Conservation (phyloP, 169 alveolate genomes). For the Eimeria tenella region DNA sequence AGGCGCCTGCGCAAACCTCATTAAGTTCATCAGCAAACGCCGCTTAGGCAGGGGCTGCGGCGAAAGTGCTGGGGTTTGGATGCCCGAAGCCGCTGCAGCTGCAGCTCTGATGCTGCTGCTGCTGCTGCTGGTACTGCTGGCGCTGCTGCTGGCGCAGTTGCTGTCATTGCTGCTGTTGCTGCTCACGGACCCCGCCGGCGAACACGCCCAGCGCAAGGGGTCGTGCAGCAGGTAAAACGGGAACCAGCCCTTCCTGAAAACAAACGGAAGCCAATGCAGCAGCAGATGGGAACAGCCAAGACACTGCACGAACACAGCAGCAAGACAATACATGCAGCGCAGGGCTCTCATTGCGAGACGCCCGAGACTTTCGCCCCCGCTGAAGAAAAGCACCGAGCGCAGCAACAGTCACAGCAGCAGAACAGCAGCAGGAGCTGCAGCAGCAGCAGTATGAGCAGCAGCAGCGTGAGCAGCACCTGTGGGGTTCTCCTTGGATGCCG, state of each 20-base stretch:
- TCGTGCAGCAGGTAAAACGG: conserved; percentile 43
- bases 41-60: background rate
- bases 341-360: background rate
- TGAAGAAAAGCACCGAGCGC: too few species aligned
- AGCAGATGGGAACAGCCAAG: background rate
- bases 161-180: conserved; percentile 36
- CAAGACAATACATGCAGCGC: background rate
- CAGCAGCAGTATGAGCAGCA: conserved; percentile 14
- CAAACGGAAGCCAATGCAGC: background rate
- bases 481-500: conserved; percentile 70
- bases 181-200: background rate
- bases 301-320: background rate
- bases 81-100: conserved; percentile 5
- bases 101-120: conserved; percentile 1
- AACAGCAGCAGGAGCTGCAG: conserved; percentile 1
- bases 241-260: conserved; percentile 70
- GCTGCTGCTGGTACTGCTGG: background rate
- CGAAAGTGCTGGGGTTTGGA: background rate
- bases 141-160: conserved; percentile 1
- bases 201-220: conserved; percentile 24
- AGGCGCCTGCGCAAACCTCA: too few species aligned
- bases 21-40: conserved; percentile 2
- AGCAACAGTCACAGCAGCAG: background rate
- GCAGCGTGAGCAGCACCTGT: conserved; percentile 59
- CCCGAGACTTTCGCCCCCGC: background rate